These are phyloP conservation scores for Cardiospermum halicacabum DNA, from an alignment of 345 rosid genomes.

Conservation along the genomic window DNA sequence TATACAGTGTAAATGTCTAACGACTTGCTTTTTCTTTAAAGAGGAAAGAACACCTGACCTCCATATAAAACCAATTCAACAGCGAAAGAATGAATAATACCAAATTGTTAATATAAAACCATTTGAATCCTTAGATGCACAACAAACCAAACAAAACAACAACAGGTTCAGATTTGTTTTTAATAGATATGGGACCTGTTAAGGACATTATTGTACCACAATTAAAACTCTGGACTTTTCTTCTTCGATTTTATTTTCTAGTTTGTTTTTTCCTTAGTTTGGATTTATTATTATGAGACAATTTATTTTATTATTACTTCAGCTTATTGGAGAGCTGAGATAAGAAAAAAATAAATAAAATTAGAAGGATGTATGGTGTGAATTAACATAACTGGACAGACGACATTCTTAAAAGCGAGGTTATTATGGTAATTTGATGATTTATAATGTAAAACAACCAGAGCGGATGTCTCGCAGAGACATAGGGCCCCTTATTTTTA, in stretches of 20 bases:
- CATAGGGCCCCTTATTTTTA: constrained; percentile 11
- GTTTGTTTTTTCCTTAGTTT: background rate
- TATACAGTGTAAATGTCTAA: background rate
- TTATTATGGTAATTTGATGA: constrained; percentile 9
- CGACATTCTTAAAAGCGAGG: constrained; percentile 3
- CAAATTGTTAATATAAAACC: background rate
- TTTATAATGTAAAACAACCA: background rate
- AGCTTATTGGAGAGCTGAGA: background rate
- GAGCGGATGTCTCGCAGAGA: constrained; percentile 34
- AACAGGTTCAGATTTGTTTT: no score
- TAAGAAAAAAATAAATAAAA: background rate
- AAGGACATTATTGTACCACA: background rate
- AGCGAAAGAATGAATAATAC: background rate
- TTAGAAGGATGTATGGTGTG: background rate
- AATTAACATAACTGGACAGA: background rate
- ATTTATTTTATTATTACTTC: constrained; percentile 6
- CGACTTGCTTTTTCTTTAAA: no score
- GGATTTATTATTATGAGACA: background rate
- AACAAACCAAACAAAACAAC: background rate
- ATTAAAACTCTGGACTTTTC: background rate
- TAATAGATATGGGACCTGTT: no score
- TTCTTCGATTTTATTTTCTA: no score
- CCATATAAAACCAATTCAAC: background rate
- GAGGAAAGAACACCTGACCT: no score
- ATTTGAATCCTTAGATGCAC: background rate